Evolutionary conservation across 225 moss, liverwort and hornwort genomes (phyloP), one percentile per base, ranked within the genome.

Genomic region (Lunularia cruciata): DNA sequence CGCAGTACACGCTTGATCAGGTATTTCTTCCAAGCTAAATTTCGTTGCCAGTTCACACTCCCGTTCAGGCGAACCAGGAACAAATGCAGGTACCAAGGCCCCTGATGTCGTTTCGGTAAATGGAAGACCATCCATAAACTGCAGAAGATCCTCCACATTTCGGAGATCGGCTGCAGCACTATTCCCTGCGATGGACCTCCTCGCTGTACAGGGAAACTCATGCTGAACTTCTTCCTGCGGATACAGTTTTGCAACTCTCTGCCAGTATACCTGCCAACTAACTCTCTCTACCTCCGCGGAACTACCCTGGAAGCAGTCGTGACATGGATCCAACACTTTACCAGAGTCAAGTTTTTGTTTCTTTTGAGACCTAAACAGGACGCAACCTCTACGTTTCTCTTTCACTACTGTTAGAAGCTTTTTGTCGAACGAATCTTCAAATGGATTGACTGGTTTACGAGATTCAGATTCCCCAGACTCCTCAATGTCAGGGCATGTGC

Each of bases 221-320:
- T 37, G 49, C 38, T n/a, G 20, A 31, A 10, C 27, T 6, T 5
- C 51, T 10, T 32, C 47, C 49, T 20, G 34, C 6, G 13, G 10
- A 27, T 34, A 18, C 23, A 33, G 53, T 52, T 48, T 67, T 13
- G 30, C 63, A 12, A 70, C 59, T 47, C 74, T 71, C 70, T 67
- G 73, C 87, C 89, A 92, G 79, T 83, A 78, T 34, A 81, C 76
- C 47, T 69, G 31, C 86, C 92, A 86, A 46, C 73, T 79, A 49
- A 73, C 71, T 75, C 74, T 59, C 79, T 81, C 42, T 68, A 64
- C 12, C 14, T 42, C 68, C n/a, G 32, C 6, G 35, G 69, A 15
- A 46, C 71, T 64, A 51, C 61, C 53, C 70, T 70, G 37, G 51
- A 70, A 68, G 19, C 25, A 52, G 8, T 60, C 60, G 11, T 75